These are phyloP conservation scores for Yamadazyma sp. DNA, from an alignment of 1,139 yeast species.

Conservation along the genomic window DNA sequence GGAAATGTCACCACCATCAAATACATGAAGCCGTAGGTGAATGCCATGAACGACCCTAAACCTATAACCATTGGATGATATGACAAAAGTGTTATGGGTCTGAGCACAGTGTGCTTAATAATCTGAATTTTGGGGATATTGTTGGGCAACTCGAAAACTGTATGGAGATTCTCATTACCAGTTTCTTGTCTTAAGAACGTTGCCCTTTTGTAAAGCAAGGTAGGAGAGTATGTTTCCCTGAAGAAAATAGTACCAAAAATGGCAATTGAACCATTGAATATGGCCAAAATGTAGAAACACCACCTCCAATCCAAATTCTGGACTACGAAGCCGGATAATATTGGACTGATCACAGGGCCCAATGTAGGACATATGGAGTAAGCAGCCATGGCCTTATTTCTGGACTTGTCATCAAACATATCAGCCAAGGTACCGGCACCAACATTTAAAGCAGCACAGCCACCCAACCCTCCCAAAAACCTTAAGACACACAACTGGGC, in stretches of 20 bases:
- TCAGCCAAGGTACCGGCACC: conserved; percentile 77
- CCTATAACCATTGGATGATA: conserved; percentile 66
- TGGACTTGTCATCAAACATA: conserved; percentile 48
- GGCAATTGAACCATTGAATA: conserved; percentile 53
- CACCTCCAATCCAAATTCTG: conserved; percentile 48
- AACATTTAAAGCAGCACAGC: conserved; percentile 64
- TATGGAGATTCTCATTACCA: conserved; percentile 56
- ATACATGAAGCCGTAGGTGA: conserved; percentile 63
- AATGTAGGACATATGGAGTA: conserved; percentile 57
- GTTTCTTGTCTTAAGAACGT: conserved; percentile 45
- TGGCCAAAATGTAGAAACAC: conserved; percentile 60
- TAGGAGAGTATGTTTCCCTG: conserved; percentile 62
- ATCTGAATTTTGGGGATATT: conserved; percentile 25
- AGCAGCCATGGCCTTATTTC: conserved; percentile 60
- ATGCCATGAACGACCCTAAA: conserved; percentile 61
- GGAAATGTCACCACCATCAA: conserved; percentile 62
- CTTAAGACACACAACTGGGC: conserved; percentile 59
- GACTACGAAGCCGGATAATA: conserved; percentile 30
- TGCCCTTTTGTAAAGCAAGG: conserved; percentile 50
- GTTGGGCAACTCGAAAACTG: conserved; percentile 49
- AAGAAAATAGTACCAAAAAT: conserved; percentile 41
- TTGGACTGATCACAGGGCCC: conserved; percentile 39
- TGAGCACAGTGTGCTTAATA: conserved; percentile 38
- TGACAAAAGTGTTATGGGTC: conserved; percentile 53
- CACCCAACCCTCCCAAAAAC: conserved; percentile 64